A percentile compares a stretch with the other conserved stretches of the same genome.
phyloP scores from a whole-genome alignment of 805 yeast species.

The Tetrapisispora taiwanensis region DNA sequence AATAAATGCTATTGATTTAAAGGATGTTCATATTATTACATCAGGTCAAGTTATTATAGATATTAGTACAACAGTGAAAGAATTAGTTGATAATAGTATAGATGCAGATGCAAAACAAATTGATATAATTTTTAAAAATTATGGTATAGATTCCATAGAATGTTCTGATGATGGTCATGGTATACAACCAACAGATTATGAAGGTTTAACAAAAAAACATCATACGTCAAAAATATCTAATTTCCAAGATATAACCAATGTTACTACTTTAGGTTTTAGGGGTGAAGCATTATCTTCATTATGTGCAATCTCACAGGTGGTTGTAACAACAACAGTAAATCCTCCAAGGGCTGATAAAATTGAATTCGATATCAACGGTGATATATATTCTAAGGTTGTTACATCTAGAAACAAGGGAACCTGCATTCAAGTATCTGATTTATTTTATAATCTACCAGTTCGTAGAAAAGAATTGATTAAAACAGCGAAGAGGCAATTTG shows the following conservation, averaged over 20 bases:
- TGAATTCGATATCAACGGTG: constrained; percentile 47
- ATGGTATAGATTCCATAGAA: constrained; percentile 66
- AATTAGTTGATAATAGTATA: constrained; percentile 73
- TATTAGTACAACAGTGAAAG: constrained; percentile 68
- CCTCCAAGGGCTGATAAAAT: constrained; percentile 52
- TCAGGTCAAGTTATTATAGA: constrained; percentile 91
- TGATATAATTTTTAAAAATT: constrained; percentile 56
- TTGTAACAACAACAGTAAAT: constrained; percentile 41
- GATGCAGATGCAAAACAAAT: constrained; percentile 68
- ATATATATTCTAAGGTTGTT: constrained; percentile 30
- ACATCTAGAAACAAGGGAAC: constrained; percentile 65
- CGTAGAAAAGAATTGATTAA: constrained; percentile 63
- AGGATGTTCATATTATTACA: constrained; percentile 66
- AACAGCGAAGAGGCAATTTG: constrained; percentile 60
- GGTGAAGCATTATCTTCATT: constrained; percentile 75
- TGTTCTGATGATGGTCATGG: constrained; percentile 63
- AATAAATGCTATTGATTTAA: constrained; percentile 32
- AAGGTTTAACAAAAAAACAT: constrained; percentile 46
- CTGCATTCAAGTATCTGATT: constrained; percentile 40
- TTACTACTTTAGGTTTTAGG: constrained; percentile 60
- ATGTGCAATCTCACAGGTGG: constrained; percentile 44
- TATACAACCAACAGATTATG: constrained; percentile 43
- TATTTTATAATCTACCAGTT: constrained; percentile 73
- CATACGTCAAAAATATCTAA: constrained; percentile 53
- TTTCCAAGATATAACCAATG: constrained; percentile 45